Evolutionary conservation across 345 rosid species (phyloP).

Genomic region (Salix dunnii): DNA sequence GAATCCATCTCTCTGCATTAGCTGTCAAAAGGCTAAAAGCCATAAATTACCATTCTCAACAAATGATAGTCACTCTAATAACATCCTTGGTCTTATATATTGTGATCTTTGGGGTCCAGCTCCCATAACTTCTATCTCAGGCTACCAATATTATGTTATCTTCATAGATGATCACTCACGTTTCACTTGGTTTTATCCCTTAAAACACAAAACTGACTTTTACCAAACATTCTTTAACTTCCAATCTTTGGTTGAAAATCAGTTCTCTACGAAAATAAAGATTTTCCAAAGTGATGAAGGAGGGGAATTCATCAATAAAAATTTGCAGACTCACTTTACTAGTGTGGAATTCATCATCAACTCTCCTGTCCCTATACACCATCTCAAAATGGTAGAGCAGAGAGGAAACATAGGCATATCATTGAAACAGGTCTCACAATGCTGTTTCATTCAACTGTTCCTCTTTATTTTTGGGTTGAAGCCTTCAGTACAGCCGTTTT

Average conservation of each 20-base stretch:
- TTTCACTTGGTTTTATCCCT: conserved; percentile 6
- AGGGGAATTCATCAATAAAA: neutral
- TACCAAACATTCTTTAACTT: neutral
- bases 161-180: neutral
- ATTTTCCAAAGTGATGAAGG: conserved; percentile 6
- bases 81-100: neutral
- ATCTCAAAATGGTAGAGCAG: neutral
- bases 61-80: neutral
- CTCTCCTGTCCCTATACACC: neutral
- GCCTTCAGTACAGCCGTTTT: neutral
- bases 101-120: neutral
- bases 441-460: neutral
- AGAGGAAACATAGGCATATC: neutral
- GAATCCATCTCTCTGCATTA: neutral
- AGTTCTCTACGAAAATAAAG: neutral
- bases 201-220: neutral
- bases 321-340: neutral
- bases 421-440: neutral
- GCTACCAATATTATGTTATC: neutral
- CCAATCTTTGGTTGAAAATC: neutral
- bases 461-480: neutral
- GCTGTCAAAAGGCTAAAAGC: conserved; percentile 7
- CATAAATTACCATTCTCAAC: neutral
- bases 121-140: neutral
- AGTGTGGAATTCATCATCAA: conserved; percentile 1